Base-by-base conservation (phyloP, 208 protist species). In the Crithidia expoeki region DNA sequence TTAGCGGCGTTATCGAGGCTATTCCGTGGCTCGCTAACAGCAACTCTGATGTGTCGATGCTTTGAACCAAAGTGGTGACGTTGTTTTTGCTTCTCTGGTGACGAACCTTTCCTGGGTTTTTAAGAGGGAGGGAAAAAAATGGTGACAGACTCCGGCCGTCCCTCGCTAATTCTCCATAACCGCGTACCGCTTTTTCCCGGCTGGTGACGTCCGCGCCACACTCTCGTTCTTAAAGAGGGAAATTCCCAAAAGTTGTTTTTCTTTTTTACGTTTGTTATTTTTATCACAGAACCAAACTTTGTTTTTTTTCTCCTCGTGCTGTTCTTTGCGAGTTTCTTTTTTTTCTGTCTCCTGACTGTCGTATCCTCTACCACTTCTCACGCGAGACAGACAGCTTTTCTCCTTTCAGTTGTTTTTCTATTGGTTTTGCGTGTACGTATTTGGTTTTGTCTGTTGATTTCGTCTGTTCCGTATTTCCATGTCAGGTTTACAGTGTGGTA, bases 11-110 rank as follows among this genome's bases (percentile, higher is more conserved):
- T 34, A 70, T 93, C 17, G 84, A 90, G 44, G 58, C 68, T 33
- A 79, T 96, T 42, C 86, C 89, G 60, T 94, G 86, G 88, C 80
- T 96, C 9, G 76, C 74, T 33, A 92, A 88, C 59, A 65, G 42
- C 51, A 83, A 81, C 71, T 72, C 57, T 3, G 72, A 78, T n/a
- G 10, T 55, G 44, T 38, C 34, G 7, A 38, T 66, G 47, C 55
- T 73, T 50, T 68, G 42, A 52, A n/a, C 4, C 5, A 42, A 14
- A n/a, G n/a, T n/a, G n/a, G n/a, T n/a, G n/a, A n/a, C n/a, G n/a
- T n/a, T n/a, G n/a, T n/a, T n/a, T n/a, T n/a, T n/a, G n/a, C n/a
- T n/a, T n/a, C n/a, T n/a, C n/a, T n/a, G n/a, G n/a, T n/a, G n/a
- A n/a, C n/a, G n/a, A n/a, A n/a, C n/a, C n/a, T n/a, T n/a, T n/a